Base-by-base conservation (phyloP, 257 asterid genomes). In the Lantana camara region DNA sequence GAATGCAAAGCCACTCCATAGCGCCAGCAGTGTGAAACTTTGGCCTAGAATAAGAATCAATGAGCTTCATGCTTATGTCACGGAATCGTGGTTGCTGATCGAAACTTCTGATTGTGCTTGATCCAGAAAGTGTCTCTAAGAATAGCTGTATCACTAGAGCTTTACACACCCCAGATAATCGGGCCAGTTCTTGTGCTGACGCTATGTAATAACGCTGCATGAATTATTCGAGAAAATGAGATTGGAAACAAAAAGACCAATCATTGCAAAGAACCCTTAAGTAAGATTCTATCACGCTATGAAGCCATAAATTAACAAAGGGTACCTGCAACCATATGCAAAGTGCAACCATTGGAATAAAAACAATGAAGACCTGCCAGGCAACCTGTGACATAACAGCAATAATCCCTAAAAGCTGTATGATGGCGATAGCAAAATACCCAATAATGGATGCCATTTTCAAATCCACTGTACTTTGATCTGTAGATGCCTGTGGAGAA, bases 1-100 rank as follows among this genome's bases (percentile, higher is more conserved):
- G 96, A 57, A 89, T 70, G 82, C 93, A 87, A n/a, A 92, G 84
- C 98, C 98, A 89, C 78, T 92, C 95, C 97, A 87, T 89, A 10
- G 98, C 97, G 40, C 74, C 91, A 57, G 91, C 57, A n/a, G 63
- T 69, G 67, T 92, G 85, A 67, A 92, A 89, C 78, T 80, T 85
- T 7, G 97, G 96, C 9, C 96, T 72, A 1, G 96, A 87, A 75
- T 92, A 90, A 69, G 70, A 86, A 72, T 93, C 98, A 20, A 93
- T 84, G 14, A 85, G 76, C 61, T 63, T 82, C 99, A 89, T 85
- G 76, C 79, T 79, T 46, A 72, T 50, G 42, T 83, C 94, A 38
- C 79, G 79, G 69, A 93, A 93, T 69, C 97, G 76, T 0, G 79
- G 44, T 57, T 87, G 82, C 62, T 90, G 97, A 68, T 85, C 84